These are phyloP conservation scores for Nitzschia sp. DNA, from an alignment of 108 stramenopile species.

Conservation along the genomic window DNA sequence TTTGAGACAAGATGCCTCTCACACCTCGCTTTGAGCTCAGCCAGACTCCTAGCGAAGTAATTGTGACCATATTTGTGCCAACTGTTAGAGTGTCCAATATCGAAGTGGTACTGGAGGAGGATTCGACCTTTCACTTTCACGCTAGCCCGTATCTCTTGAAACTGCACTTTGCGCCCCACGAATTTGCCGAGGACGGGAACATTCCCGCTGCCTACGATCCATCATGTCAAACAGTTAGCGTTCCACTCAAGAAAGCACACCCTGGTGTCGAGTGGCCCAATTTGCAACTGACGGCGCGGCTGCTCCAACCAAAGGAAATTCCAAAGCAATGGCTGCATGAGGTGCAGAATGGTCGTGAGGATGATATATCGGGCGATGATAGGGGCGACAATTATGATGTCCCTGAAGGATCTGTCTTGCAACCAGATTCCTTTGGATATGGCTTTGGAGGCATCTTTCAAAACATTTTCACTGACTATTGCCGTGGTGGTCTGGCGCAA, in stretches of 20 bases:
- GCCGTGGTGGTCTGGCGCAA: constrained; percentile 67
- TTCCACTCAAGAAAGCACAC: constrained; percentile 50
- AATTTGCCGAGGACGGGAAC: constrained; percentile 30
- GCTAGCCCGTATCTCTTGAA: constrained; percentile 73
- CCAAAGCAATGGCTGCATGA: constrained; percentile 43
- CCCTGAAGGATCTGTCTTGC: neutral
- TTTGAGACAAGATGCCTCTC: too few relatives aligned
- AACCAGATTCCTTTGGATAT: constrained; percentile 42
- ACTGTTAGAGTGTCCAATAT: constrained; percentile 70
- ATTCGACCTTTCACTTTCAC: constrained; percentile 59
- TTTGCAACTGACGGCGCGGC: constrained; percentile 68
- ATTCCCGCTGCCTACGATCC: constrained; percentile 53
- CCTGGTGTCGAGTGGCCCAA: constrained; percentile 59
- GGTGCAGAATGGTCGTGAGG: constrained; percentile 18
- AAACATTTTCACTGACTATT: constrained; percentile 78
- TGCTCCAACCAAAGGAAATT: constrained; percentile 51
- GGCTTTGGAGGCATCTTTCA: constrained; percentile 72
- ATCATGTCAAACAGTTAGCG: constrained; percentile 38
- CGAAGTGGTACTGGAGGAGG: constrained; percentile 55
- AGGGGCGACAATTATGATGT: constrained; percentile 13
- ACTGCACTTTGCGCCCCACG: constrained; percentile 53
- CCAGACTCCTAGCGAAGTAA: constrained; percentile 58
- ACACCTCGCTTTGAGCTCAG: constrained; percentile 71
- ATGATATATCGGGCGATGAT: constrained; percentile 11
- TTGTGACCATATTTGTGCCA: constrained; percentile 64